These are phyloP conservation scores for Melaleuca alternifolia DNA, from an alignment of 345 rosid species.

Conservation along the genomic window DNA sequence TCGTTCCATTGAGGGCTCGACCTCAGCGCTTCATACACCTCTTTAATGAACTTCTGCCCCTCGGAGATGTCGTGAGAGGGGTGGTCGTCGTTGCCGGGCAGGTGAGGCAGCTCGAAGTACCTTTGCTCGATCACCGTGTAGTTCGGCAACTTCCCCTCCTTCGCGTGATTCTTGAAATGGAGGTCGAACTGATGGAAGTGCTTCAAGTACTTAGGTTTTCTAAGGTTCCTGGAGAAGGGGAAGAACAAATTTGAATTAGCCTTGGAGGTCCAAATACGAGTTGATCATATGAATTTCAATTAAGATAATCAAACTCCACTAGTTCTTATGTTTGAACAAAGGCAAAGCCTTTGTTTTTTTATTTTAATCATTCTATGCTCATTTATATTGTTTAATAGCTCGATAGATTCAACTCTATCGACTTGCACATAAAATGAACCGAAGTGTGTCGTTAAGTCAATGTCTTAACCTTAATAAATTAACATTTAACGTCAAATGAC, in stretches of 20 bases:
- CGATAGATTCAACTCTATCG: neutral
- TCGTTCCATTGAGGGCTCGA: conserved; percentile 88
- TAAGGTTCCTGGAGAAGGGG: conserved; percentile 41
- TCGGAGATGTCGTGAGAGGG: conserved; percentile 71
- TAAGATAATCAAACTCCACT: neutral
- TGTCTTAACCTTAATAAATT: neutral
- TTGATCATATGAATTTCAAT: neutral
- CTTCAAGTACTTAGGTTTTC: conserved; percentile 60
- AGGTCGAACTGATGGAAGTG: conserved; percentile 57
- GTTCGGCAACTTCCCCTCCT: conserved; percentile 75
- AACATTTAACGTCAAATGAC: neutral
- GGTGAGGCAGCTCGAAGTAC: conserved; percentile 40
- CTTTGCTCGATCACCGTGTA: conserved; percentile 77
- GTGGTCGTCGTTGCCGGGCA: conserved; percentile 75
- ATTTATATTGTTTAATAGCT: neutral
- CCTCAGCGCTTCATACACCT: conserved; percentile 70
- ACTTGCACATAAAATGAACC: neutral
- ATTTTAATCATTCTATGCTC: neutral
- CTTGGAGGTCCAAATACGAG: neutral
- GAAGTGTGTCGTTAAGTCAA: neutral
- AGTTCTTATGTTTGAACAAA: neutral
- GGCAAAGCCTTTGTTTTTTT: neutral
- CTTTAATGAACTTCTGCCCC: conserved; percentile 70
- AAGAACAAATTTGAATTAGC: neutral
- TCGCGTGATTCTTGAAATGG: conserved; percentile 62